phyloP scores from a whole-genome alignment of 192 early-diverging fungal species.

The Coemansia sp. region DNA sequence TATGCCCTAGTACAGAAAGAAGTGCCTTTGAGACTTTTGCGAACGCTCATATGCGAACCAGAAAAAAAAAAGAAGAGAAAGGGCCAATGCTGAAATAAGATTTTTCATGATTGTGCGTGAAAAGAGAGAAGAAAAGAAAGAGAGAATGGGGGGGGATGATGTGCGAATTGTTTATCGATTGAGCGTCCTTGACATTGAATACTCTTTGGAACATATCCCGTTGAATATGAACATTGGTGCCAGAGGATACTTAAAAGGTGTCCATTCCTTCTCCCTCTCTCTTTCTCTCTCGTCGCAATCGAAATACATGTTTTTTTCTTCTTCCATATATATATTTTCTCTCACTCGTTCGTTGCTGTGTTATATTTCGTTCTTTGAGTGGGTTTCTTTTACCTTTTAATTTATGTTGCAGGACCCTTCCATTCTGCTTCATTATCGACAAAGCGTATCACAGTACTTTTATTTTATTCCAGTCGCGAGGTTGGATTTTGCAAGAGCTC shows the following conservation, averaged over 20 bases:
- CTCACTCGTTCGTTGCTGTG: no score
- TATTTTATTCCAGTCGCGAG: neutral
- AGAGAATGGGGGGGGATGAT: neutral
- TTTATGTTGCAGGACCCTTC: no score
- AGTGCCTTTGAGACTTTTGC: neutral
- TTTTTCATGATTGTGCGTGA: neutral
- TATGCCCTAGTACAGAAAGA: neutral
- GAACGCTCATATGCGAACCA: neutral
- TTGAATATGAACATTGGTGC: neutral
- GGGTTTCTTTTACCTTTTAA: no score
- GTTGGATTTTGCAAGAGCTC: no score
- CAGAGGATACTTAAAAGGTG: neutral
- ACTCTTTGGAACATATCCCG: neutral
- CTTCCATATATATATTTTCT: no score
- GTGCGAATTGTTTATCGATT: constrained; percentile 3
- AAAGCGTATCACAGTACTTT: neutral
- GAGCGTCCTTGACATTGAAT: neutral
- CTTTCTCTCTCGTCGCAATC: neutral
- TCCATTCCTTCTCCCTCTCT: neutral
- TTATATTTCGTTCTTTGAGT: no score
- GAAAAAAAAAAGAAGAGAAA: neutral
- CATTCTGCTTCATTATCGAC: no score
- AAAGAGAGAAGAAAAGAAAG: neutral
- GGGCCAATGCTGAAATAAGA: neutral
- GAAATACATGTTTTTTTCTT: neutral